Percentiles rank a stretch among this genome's conserved stretches.
Conservation (phyloP, 371 early-diverging fungal species). For the Cokeromyces recurvatus region DNA sequence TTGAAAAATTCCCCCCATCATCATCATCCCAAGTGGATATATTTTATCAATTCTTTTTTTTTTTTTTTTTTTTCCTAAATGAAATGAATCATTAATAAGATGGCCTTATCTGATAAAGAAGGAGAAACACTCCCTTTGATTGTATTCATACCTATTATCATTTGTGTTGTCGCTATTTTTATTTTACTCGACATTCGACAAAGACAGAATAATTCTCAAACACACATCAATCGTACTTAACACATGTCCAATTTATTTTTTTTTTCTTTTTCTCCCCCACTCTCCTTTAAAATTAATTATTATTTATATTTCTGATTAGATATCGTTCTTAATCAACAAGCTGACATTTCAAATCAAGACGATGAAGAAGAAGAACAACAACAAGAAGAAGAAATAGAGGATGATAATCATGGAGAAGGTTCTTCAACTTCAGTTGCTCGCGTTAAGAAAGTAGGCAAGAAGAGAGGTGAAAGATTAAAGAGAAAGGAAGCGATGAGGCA, state of each 20-base stretch:
- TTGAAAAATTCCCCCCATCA: too few species aligned
- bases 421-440: slow-evolving; percentile 28
- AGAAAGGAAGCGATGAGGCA: slow-evolving; percentile 54
- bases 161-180: slow-evolving; percentile 10
- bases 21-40: too few species aligned
- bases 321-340: too few species aligned
- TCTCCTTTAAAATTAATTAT: too few species aligned
- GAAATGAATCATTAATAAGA: too few species aligned
- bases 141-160: slow-evolving; percentile 18
- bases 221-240: too few species aligned
- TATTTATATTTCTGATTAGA: too few species aligned
- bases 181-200: slow-evolving; percentile 10
- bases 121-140: slow-evolving; percentile 1
- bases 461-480: slow-evolving; percentile 45
- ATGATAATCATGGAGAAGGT: slow-evolving; percentile 33
- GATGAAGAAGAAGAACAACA: slow-evolving; percentile 10
- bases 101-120: too few species aligned
- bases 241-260: too few species aligned
- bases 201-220: slow-evolving; percentile 1
- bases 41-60: too few species aligned
- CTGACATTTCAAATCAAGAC: background rate
- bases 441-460: slow-evolving; percentile 48
- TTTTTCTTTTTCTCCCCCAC: too few species aligned
- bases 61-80: too few species aligned
- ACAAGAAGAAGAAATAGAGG: slow-evolving; percentile 8